Evolutionary conservation across 768 basidiomycete genomes (phyloP).

Genomic region (Mycena venus): DNA sequence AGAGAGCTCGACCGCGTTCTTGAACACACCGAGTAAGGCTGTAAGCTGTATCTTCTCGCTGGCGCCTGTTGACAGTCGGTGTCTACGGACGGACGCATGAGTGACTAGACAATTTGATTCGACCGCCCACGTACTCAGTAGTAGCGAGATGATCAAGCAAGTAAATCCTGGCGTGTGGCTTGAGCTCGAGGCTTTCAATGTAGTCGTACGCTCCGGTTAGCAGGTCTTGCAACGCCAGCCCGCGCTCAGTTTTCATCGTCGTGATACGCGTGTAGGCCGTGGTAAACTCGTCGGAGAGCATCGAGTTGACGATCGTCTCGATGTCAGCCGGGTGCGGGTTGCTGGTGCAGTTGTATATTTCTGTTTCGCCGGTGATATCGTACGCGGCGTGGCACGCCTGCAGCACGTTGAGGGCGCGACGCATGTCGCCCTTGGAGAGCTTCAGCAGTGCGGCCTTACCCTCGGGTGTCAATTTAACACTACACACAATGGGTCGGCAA

Average conservation of each 20-base stretch:
- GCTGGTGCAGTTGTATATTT: slow-evolving; percentile 97
- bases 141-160: slow-evolving; percentile 94
- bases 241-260: slow-evolving; percentile 89
- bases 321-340: slow-evolving; percentile 97
- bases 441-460: slow-evolving; percentile 92
- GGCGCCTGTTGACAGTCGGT: slow-evolving; percentile 92
- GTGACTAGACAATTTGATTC: background rate
- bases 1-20: slow-evolving; percentile 88
- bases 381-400: slow-evolving; percentile 99
- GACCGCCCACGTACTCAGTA: slow-evolving; percentile 79
- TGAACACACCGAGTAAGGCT: slow-evolving; percentile 92
- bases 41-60: slow-evolving; percentile 96
- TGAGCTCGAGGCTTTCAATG: slow-evolving; percentile 87
- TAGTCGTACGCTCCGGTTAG: slow-evolving; percentile 94
- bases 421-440: slow-evolving; percentile 98
- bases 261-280: slow-evolving; percentile 92
- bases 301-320: slow-evolving; percentile 91
- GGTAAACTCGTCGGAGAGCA: slow-evolving; percentile 97
- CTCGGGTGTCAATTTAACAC: slow-evolving; percentile 88
- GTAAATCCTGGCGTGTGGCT: slow-evolving; percentile 89
- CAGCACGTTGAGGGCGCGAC: slow-evolving; percentile 93
- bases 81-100: slow-evolving; percentile 58
- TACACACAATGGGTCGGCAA: slow-evolving; percentile 47
- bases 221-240: slow-evolving; percentile 94
- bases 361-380: slow-evolving; percentile 86